These are phyloP conservation scores for Schizothecium vesticola DNA, from an alignment of 495 filamentous ascomycete genomes.

Conservation along the genomic window DNA sequence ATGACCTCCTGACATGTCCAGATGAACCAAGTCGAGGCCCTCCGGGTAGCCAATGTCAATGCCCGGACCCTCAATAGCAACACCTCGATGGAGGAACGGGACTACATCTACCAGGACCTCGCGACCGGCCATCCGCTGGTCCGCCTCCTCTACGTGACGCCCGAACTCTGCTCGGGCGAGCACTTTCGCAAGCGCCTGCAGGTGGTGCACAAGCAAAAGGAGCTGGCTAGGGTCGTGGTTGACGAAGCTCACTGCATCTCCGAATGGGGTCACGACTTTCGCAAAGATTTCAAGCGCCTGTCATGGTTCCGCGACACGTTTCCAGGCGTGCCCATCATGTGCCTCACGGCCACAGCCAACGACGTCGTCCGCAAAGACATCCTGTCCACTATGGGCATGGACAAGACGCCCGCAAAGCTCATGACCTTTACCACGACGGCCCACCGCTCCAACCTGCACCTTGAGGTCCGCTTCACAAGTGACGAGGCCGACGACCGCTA, in stretches of 20 bases:
- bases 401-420: slow-evolving; percentile 46
- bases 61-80: slow-evolving; percentile 86
- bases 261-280: slow-evolving; percentile 98
- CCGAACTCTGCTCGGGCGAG: slow-evolving; percentile 76
- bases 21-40: slow-evolving; percentile 86
- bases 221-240: slow-evolving; percentile 79
- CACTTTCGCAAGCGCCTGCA: slow-evolving; percentile 69
- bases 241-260: slow-evolving; percentile 97
- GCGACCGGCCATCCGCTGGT: slow-evolving; percentile 79
- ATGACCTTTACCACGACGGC: slow-evolving; percentile 76
- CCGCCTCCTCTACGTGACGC: slow-evolving; percentile 87
- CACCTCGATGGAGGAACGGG: slow-evolving; percentile 56
- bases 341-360: slow-evolving; percentile 87
- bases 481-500: slow-evolving; percentile 68
- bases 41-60: slow-evolving; percentile 65
- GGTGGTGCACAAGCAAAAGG: slow-evolving; percentile 71
- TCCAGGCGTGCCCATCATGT: slow-evolving; percentile 81
- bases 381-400: slow-evolving; percentile 64
- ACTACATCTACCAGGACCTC: slow-evolving; percentile 70
- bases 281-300: slow-evolving; percentile 84
- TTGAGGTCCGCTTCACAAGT: slow-evolving; percentile 81
- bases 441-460: slow-evolving; percentile 79
- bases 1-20: slow-evolving; percentile 24
- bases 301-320: slow-evolving; percentile 78
- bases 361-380: slow-evolving; percentile 72